Evolutionary conservation across 306 rosid species (phyloP).

Genomic region (Rubus parviflorus): DNA sequence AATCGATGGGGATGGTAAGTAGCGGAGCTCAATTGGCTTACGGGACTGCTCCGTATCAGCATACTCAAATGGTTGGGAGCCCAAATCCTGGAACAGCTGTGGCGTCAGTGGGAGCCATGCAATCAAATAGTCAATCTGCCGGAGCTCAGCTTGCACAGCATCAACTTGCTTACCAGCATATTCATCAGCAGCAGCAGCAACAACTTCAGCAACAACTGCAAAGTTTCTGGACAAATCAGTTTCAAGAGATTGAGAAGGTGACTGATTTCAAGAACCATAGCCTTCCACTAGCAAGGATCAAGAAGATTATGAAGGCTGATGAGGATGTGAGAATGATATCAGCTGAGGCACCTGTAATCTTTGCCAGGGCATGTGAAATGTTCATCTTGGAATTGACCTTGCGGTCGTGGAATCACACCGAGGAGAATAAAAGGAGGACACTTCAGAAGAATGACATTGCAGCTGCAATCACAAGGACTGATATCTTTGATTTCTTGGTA

Average conservation of each 20-base stretch:
- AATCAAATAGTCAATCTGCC: constrained; percentile 44
- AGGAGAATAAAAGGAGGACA: constrained; percentile 69
- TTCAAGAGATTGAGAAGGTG: constrained; percentile 58
- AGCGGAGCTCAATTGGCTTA: constrained; percentile 42
- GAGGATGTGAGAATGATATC: constrained; percentile 80
- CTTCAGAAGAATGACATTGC: constrained; percentile 74
- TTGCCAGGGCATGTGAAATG: constrained; percentile 77
- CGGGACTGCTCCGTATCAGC: constrained; percentile 41
- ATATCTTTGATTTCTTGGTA: constrained; percentile 67
- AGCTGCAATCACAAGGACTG: constrained; percentile 71
- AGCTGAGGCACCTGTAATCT: constrained; percentile 68
- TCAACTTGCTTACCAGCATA: constrained; percentile 61
- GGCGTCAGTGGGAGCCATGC: constrained; percentile 34
- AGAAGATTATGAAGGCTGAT: constrained; percentile 76
- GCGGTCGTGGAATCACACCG: constrained; percentile 75
- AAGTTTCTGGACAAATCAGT: constrained; percentile 53
- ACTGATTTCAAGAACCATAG: constrained; percentile 75
- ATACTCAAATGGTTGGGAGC: constrained; percentile 37
- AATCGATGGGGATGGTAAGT: constrained; percentile 40
- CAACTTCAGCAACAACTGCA: constrained; percentile 65
- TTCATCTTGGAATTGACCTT: constrained; percentile 66
- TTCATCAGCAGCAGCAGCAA: constrained; percentile 52
- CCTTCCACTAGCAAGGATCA: constrained; percentile 76
- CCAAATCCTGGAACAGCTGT: constrained; percentile 29
- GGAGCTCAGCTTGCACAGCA: constrained; percentile 60